Conservation (phyloP, 164 flowering plant species). For the Magnolia changhungtana region DNA sequence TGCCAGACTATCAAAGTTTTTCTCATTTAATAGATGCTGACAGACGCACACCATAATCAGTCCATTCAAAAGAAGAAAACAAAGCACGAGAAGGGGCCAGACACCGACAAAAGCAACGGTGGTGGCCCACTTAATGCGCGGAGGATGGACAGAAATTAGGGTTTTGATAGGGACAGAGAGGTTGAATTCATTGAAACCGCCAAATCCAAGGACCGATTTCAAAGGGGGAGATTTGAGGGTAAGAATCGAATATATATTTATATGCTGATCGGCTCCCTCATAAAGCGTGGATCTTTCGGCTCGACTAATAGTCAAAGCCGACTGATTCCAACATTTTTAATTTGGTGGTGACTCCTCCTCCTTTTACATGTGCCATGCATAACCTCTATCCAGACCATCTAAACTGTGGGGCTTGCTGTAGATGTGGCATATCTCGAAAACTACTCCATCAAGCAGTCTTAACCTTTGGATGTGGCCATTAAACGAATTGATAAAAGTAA, state of each 20-base stretch:
- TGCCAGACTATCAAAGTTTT: too few species aligned
- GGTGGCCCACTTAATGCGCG: constrained; percentile 3
- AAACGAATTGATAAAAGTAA: too few species aligned
- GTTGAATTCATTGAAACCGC: constrained; percentile 3
- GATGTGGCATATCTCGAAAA: too few species aligned
- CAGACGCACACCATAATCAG: too few species aligned
- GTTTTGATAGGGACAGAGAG: neutral
- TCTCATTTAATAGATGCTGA: too few species aligned
- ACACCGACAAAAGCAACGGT: neutral
- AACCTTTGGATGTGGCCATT: too few species aligned
- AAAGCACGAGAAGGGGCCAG: neutral
- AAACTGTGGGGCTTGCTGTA: too few species aligned
- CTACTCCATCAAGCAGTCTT: too few species aligned
- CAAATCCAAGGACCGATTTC: neutral
- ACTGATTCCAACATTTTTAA: neutral
- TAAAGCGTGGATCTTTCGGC: too few species aligned
- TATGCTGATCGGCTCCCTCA: neutral
- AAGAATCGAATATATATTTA: constrained; percentile 2
- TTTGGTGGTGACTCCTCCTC: neutral
- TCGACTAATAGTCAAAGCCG: neutral
- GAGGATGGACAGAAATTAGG: constrained; percentile 2
- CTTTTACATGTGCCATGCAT: neutral
- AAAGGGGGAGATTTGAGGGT: neutral
- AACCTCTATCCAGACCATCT: neutral
- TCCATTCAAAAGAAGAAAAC: neutral